Evolutionary conservation across 2,329 filamentous ascomycete genomes (phyloP).

Genomic region (Aspergillus caelatus): DNA sequence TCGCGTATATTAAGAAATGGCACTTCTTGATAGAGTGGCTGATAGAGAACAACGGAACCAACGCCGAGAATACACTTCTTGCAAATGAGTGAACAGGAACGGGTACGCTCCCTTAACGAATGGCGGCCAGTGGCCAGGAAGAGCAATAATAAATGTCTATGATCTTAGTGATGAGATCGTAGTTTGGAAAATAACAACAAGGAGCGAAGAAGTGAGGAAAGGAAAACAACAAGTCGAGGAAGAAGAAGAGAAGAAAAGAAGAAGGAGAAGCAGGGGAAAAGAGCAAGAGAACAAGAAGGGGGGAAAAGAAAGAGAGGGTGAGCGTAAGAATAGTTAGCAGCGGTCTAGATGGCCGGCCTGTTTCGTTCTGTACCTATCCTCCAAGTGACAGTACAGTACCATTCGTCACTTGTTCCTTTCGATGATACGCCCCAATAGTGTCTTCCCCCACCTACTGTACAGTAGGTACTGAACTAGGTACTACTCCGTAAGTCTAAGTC

Average conservation of each 20-base stretch:
- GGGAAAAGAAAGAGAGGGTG: conserved; percentile 3
- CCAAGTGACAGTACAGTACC: conserved; percentile 2
- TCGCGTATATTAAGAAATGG: not conserved
- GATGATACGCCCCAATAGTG: conserved; percentile 1
- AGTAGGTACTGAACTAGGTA: not conserved
- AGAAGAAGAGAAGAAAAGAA: conserved; percentile 8
- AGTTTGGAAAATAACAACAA: conserved; percentile 2
- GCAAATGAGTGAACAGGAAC: conserved; percentile 33
- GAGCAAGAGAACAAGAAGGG: conserved; percentile 4
- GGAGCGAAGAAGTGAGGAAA: conserved; percentile 4
- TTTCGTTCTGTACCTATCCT: not conserved
- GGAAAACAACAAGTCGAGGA: conserved; percentile 3
- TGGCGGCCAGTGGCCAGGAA: conserved; percentile 28
- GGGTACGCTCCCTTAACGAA: conserved; percentile 25
- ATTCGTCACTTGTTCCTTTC: not conserved
- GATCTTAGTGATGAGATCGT: not conserved
- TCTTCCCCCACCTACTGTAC: conserved; percentile 2
- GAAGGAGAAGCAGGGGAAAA: conserved; percentile 25
- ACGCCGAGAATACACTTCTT: conserved; percentile 7
- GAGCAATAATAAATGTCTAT: conserved; percentile 9
- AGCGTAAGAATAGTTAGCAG: conserved; percentile 1
- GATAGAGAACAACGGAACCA: conserved; percentile 13
- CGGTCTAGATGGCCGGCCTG: conserved; percentile 22
- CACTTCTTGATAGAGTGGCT: not conserved
- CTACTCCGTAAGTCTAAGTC: not conserved